A percentile compares a stretch with the other conserved stretches of the same genome.
Conservation (phyloP, 345 rosid genomes). For the Murraya koenigii region DNA sequence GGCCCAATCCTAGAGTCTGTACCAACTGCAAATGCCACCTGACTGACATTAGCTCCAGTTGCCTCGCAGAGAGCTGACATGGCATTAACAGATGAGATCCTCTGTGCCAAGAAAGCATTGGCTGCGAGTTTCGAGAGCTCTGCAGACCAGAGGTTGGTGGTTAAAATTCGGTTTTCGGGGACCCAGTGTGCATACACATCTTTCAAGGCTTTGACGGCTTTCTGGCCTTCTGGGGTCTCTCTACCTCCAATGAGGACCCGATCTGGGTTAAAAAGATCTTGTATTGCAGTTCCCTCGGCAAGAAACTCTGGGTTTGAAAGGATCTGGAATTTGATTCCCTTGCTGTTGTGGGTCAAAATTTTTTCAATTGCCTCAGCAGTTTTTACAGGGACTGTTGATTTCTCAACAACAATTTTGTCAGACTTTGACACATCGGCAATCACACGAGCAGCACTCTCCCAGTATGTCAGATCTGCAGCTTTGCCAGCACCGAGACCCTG, state of each 20-base stretch:
- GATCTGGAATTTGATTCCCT: slow-evolving; percentile 90
- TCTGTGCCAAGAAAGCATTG: slow-evolving; percentile 88
- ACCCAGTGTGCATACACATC: slow-evolving; percentile 86
- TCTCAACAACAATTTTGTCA: slow-evolving; percentile 89
- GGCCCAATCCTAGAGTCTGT: slow-evolving; percentile 80
- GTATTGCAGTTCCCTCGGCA: slow-evolving; percentile 91
- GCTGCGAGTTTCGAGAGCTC: slow-evolving; percentile 97
- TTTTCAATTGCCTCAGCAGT: slow-evolving; percentile 94
- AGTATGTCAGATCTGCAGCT: slow-evolving; percentile 92
- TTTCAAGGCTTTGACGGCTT: slow-evolving; percentile 75
- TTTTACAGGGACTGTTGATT: slow-evolving; percentile 92
- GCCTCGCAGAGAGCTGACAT: slow-evolving; percentile 95
- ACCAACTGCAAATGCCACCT: slow-evolving; percentile 79
- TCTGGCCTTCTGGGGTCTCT: slow-evolving; percentile 85
- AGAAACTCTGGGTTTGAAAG: slow-evolving; percentile 96
- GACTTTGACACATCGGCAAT: slow-evolving; percentile 90
- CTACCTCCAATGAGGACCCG: slow-evolving; percentile 91
- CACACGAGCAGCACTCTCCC: slow-evolving; percentile 97
- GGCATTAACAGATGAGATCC: slow-evolving; percentile 87
- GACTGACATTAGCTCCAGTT: slow-evolving; percentile 77
- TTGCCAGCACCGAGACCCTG: slow-evolving; percentile 93
- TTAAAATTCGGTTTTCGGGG: slow-evolving; percentile 69
- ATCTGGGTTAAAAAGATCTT: slow-evolving; percentile 71
- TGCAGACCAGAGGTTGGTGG: slow-evolving; percentile 94
- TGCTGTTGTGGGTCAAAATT: slow-evolving; percentile 86